Evolutionary conservation across 2,329 filamentous ascomycete species (phyloP), one percentile per base, ranked within the genome.

Genomic region (Westerdykella sp.): DNA sequence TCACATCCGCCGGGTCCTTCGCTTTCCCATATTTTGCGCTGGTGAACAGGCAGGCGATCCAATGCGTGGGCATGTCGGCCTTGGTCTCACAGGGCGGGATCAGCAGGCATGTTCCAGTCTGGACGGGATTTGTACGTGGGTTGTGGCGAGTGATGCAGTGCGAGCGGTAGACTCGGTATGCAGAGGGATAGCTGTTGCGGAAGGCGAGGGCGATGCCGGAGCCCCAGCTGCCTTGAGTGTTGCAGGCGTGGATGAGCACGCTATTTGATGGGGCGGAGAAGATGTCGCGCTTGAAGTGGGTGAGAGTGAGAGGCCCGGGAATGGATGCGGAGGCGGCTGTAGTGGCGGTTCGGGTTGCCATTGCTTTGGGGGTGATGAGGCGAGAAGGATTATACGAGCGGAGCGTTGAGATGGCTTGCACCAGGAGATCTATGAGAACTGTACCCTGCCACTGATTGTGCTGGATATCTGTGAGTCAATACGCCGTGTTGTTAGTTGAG

Each of bases 21-120:
- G 47, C 57, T 34, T 58, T 64, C 0, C 79, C 79, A 45, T 71
- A 76, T 2, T 62, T 61, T 2, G 61, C 55, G 2, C 75, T 79
- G 0, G 78, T 82, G 49, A 81, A 81, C 0, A 83, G 59, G 49
- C 79, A 82, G 0, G 75, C 73, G 21, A 83, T 71, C 71, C 75
- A 82, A 43, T 79, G 75, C 11, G 61, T 59, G 16, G 39, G 42
- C 5, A 43, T 51, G 1, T 59, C 65, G 4, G 48, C 59, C 28
- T 70, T 64, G 4, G 46, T 51, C 14, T 70, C 55, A 28, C 70
- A 68, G 0, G 77, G 77, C 4, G 74, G 69, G 21, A 81, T 80
- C 2, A 82, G 60, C 1, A 78, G 65, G 2, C 73, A 69, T 0
- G 72, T 77, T 1, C 76, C 77, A 1, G 64, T 55, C 1, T 64